A percentile compares a stretch with the other conserved stretches of the same genome.
These are phyloP conservation scores for Citrus reticulata DNA, from an alignment of 345 rosid genomes.

Conservation along the genomic window DNA sequence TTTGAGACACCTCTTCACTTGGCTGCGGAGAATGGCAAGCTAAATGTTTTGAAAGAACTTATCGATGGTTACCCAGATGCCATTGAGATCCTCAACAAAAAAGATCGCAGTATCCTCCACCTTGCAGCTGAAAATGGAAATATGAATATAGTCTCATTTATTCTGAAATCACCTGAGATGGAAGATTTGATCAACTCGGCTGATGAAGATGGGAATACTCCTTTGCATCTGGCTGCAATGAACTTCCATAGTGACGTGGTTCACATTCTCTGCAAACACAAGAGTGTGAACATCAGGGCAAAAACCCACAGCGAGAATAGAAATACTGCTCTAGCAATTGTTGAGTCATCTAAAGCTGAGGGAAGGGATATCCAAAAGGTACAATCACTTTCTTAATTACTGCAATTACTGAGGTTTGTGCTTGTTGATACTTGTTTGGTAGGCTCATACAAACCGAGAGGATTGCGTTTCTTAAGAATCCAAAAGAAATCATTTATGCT, in stretches of 20 bases:
- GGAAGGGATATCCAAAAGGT: background rate
- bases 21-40: background rate
- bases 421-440: background rate
- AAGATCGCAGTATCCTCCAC: background rate
- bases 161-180: background rate
- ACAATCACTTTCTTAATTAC: background rate
- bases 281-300: background rate
- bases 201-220: constrained; percentile 2
- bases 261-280: background rate
- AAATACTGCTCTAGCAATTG: background rate
- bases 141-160: background rate
- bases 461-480: background rate
- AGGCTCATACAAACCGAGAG: background rate
- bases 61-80: background rate
- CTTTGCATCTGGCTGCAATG: background rate
- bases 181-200: background rate
- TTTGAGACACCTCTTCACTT: background rate
- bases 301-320: background rate
- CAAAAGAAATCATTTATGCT: background rate
- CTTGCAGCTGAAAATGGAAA: background rate
- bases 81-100: background rate
- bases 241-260: background rate
- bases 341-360: background rate
- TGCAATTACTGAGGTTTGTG: background rate
- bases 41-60: background rate